Evolutionary conservation across 768 basidiomycete genomes (phyloP).

Genomic region (Nidularia pulvinata): DNA sequence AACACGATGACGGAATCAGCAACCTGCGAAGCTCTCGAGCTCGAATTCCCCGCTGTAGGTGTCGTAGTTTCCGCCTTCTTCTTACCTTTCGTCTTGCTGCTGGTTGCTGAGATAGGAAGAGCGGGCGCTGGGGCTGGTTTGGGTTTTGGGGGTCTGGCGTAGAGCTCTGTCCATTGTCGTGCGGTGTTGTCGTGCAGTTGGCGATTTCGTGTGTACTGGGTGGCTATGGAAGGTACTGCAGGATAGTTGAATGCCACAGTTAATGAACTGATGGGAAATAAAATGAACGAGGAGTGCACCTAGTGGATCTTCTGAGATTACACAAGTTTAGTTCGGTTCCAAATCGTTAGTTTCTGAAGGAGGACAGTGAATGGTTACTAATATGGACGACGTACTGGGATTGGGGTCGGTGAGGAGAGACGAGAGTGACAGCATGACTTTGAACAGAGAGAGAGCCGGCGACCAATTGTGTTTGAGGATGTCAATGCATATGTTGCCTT

Average conservation of each 20-base stretch:
- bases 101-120: slow-evolving; percentile 13
- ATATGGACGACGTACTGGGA: slow-evolving; percentile 58
- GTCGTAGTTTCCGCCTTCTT: background rate
- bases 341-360: slow-evolving; percentile 4
- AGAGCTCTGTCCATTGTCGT: slow-evolving; percentile 73
- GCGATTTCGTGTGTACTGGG: slow-evolving; percentile 64
- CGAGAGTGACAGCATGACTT: slow-evolving; percentile 92
- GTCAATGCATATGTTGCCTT: slow-evolving; percentile 82
- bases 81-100: slow-evolving; percentile 25
- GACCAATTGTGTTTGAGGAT: slow-evolving; percentile 96
- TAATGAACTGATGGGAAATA: background rate
- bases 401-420: slow-evolving; percentile 95
- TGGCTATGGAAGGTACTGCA: slow-evolving; percentile 71
- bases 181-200: slow-evolving; percentile 77
- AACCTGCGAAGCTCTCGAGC: background rate
- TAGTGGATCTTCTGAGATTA: slow-evolving; percentile 61
- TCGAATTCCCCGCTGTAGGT: background rate
- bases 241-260: background rate
- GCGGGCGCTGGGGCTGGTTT: slow-evolving; percentile 20
- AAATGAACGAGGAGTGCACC: slow-evolving; percentile 34
- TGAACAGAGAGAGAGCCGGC: slow-evolving; percentile 90
- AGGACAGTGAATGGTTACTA: background rate
- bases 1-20: slow-evolving; percentile 18
- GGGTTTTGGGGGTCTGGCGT: slow-evolving; percentile 53
- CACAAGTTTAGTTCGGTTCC: background rate